Base-by-base conservation (phyloP, 768 basidiomycete species). In the Royoungia palumana region DNA sequence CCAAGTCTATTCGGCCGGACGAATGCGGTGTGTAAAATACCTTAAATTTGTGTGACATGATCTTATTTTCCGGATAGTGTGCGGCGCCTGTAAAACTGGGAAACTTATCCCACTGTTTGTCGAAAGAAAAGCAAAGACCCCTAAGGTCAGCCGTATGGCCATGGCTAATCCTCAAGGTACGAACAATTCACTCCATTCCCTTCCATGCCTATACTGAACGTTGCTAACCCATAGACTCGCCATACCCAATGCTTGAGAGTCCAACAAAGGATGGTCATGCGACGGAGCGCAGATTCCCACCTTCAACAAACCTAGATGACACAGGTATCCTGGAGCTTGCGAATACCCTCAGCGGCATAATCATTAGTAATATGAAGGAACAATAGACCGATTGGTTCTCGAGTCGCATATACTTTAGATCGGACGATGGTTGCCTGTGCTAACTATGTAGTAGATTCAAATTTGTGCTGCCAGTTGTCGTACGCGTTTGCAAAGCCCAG, bases 1-100 rank as follows among this genome's bases (percentile, higher is more conserved):
- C 79, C 60, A 89, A 84, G 51, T 88, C 86, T 17, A 88, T 88
- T 55, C 72, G 74, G 13, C 75, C 83, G 13, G 76, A 81, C 27
- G 77, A 82, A 71, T 81, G 79, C 46, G 72, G 86, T 85, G 53
- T 53, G 81, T 73, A 21, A 32, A 36, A 45, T 5, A 11, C 5
- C 10, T 37, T 17, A 16, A 8, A 41, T 9, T 16, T 17, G 17
- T 14, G 19, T 22, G 40, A 14, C 19, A 32, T 34, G 16, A 35
- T 38, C 3, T 24, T 25, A 28, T 47, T 19, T 3, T 20, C 17
- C 35, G 36, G 21, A 20, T 45, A 89, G 87, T 80, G 2, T 89
- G 87, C 53, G 84, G 84, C 14, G 74, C 70, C 1, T 89, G 87
- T 59, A 79, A 75, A 60, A 71, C 66, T 38, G 86, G 87, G 7